These are phyloP conservation scores for Tolypocladium amazonense DNA, from an alignment of 2,329 filamentous ascomycete genomes.

Conservation along the genomic window DNA sequence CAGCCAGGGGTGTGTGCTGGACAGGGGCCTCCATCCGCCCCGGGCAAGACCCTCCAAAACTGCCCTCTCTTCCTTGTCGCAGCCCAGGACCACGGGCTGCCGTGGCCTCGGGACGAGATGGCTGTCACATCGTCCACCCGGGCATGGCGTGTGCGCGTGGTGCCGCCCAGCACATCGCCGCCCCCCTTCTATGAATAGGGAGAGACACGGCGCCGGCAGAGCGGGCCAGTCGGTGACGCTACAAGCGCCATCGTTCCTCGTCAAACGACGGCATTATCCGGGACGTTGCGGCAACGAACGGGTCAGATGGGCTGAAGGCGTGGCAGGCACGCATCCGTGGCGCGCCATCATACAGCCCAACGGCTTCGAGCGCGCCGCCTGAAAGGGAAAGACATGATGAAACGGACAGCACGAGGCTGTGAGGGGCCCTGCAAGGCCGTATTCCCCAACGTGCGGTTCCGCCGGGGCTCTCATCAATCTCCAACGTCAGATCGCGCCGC, in stretches of 20 bases:
- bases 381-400: not conserved
- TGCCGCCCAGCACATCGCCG: not conserved
- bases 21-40: not conserved
- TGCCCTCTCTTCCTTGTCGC: not conserved
- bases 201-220: not conserved
- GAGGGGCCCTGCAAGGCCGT: not conserved
- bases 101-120: not conserved
- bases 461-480: not conserved
- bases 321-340: not conserved
- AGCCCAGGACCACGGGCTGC: not conserved
- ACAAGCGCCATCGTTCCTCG: not conserved
- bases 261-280: not conserved
- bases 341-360: not conserved
- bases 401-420: not conserved
- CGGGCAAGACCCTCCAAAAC: not conserved
- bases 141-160: not conserved
- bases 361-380: not conserved
- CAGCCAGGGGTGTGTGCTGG: not conserved
- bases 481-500: not conserved
- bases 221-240: not conserved
- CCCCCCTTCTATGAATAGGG: not conserved
- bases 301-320: not conserved
- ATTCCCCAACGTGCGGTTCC: not conserved
- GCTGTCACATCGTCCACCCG: not conserved
- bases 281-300: not conserved